Evolutionary conservation across 352 stramenopile species (phyloP).

Genomic region (Globisporangium emineosum): DNA sequence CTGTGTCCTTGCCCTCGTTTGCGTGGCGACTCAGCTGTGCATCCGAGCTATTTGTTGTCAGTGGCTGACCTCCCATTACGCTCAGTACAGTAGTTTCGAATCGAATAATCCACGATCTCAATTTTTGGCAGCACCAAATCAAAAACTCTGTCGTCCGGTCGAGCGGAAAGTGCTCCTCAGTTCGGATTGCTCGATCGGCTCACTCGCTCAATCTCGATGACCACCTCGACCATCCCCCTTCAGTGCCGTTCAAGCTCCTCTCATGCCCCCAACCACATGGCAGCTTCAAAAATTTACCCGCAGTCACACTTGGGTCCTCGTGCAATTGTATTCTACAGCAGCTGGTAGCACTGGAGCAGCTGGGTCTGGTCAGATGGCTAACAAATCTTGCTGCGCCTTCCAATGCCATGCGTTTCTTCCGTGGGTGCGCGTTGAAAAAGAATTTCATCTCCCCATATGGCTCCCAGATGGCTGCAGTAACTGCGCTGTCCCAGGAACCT

Average conservation of each 20-base stretch:
- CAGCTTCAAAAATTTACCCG: neutral
- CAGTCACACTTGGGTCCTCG: neutral
- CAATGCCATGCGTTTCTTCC: neutral
- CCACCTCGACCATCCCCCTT: neutral
- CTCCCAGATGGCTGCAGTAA: neutral
- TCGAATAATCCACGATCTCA: neutral
- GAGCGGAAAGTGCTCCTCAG: neutral
- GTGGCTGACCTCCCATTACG: too few relatives aligned
- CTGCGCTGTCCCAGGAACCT: neutral
- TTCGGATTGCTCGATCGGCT: neutral
- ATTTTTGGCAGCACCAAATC: neutral
- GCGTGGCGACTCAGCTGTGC: too few relatives aligned
- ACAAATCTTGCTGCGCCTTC: neutral
- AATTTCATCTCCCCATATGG: neutral
- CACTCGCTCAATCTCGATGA: neutral
- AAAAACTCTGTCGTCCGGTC: neutral
- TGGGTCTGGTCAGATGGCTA: neutral
- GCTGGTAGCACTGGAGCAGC: neutral
- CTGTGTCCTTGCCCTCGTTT: too few relatives aligned
- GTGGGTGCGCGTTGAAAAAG: neutral
- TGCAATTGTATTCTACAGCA: neutral
- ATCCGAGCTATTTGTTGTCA: too few relatives aligned
- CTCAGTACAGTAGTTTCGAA: too few relatives aligned
- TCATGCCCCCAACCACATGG: neutral
- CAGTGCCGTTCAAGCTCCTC: neutral